Evolutionary conservation across 495 filamentous ascomycete genomes (phyloP).

Genomic region (Lentithecium fluviatile): DNA sequence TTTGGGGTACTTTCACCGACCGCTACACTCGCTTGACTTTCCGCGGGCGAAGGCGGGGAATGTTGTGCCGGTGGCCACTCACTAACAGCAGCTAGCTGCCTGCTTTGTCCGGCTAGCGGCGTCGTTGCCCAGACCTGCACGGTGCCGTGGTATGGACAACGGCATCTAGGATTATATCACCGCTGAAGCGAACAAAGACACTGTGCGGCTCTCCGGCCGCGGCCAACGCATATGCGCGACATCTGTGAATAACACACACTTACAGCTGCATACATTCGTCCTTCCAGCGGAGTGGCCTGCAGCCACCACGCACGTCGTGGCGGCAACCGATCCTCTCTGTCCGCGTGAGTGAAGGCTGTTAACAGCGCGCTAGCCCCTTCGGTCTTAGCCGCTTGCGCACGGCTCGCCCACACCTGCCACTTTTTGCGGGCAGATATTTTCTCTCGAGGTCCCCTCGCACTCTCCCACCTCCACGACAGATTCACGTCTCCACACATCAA

Average conservation of each 20-base stretch:
- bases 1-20: too few species aligned
- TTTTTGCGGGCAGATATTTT: constrained; percentile 3
- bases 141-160: background rate
- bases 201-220: background rate
- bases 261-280: too few species aligned
- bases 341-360: background rate
- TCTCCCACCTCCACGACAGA: constrained; percentile 5
- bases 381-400: background rate
- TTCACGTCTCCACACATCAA: background rate
- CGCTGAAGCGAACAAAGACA: background rate
- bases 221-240: background rate
- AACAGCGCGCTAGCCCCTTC: background rate
- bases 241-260: too few species aligned
- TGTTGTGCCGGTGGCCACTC: background rate
- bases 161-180: background rate
- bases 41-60: too few species aligned
- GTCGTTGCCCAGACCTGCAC: constrained; percentile 6
- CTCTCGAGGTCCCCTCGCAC: constrained; percentile 5
- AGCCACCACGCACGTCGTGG: too few species aligned
- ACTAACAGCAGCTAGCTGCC: background rate
- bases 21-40: too few species aligned
- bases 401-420: background rate
- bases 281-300: too few species aligned
- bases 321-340: too few species aligned
- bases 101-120: constrained; percentile 13